These are phyloP conservation scores for Emergomyces pasteurianus DNA, from an alignment of 2,329 filamentous ascomycete species.

Conservation along the genomic window DNA sequence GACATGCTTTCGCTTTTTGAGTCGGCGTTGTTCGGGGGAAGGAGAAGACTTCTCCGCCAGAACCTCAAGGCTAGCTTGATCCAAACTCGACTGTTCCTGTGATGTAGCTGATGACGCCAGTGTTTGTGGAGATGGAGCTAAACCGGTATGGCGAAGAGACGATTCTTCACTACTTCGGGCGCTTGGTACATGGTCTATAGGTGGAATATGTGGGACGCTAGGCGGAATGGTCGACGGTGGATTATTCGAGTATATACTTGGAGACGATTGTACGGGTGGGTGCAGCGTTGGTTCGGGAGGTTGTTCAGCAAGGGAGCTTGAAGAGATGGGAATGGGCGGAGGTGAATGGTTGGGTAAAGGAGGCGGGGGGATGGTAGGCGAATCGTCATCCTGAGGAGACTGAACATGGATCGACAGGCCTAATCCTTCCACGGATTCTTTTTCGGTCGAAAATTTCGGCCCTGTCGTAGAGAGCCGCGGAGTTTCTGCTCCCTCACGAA, in stretches of 20 bases:
- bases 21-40: constrained; percentile 38
- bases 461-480: constrained; percentile 15
- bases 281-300: background rate
- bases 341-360: constrained; percentile 35
- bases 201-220: constrained; percentile 3
- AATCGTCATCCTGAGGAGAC: constrained; percentile 18
- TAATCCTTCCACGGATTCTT: constrained; percentile 24
- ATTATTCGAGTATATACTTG: constrained; percentile 15
- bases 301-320: constrained; percentile 5
- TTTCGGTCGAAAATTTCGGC: constrained; percentile 12
- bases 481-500: constrained; percentile 16
- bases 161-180: constrained; percentile 27
- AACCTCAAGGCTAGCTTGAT: constrained; percentile 15
- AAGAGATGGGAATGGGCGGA: constrained; percentile 25
- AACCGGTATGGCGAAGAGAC: constrained; percentile 20
- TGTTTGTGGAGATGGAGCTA: constrained; percentile 20
- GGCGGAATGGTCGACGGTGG: constrained; percentile 9
- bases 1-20: constrained; percentile 69
- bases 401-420: constrained; percentile 35
- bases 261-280: constrained; percentile 11
- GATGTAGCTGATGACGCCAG: constrained; percentile 28
- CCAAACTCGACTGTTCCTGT: constrained; percentile 20
- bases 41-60: constrained; percentile 17
- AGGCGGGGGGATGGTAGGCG: constrained; percentile 19
- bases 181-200: constrained; percentile 11